Evolutionary conservation across 1,139 yeast species (phyloP).

Genomic region (Candida mesenterica): DNA sequence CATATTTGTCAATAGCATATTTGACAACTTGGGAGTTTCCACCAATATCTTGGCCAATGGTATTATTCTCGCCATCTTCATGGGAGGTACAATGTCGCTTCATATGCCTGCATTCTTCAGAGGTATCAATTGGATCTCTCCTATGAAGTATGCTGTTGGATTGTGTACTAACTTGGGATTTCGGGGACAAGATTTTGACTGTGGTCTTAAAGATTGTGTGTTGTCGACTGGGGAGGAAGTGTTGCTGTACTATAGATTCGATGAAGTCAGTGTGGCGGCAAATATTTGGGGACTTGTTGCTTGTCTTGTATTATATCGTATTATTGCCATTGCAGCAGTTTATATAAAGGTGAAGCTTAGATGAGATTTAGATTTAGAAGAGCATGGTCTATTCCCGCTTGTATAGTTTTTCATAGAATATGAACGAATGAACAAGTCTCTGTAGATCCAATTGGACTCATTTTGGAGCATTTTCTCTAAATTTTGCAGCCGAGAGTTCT

Average conservation of each 20-base stretch:
- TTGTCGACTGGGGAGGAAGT: conserved; percentile 37
- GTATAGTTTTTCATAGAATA: no score
- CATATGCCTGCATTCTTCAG: conserved; percentile 25
- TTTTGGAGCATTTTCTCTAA: no score
- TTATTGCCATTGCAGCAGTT: conserved; percentile 17
- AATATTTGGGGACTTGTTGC: conserved; percentile 22
- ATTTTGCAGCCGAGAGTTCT: no score
- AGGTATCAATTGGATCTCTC: conserved; percentile 24
- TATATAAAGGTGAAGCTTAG: conserved; percentile 17
- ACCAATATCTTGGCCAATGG: conserved; percentile 21
- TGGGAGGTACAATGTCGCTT: conserved; percentile 30
- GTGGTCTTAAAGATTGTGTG: conserved; percentile 28
- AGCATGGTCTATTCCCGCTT: no score
- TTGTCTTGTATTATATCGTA: conserved; percentile 19
- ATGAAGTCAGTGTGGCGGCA: conserved; percentile 25
- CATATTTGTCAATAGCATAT: conserved; percentile 20
- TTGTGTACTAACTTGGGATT: conserved; percentile 39
- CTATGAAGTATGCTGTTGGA: conserved; percentile 25
- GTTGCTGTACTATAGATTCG: conserved; percentile 32
- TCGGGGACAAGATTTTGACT: conserved; percentile 30
- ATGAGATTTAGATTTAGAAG: neutral
- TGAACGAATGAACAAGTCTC: no score
- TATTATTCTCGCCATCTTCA: conserved; percentile 22
- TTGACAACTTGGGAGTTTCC: conserved; percentile 25
- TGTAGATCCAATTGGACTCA: no score